These are phyloP conservation scores for Gnaphalium uliginosum DNA, from an alignment of 129 eudicot species.

Conservation along the genomic window DNA sequence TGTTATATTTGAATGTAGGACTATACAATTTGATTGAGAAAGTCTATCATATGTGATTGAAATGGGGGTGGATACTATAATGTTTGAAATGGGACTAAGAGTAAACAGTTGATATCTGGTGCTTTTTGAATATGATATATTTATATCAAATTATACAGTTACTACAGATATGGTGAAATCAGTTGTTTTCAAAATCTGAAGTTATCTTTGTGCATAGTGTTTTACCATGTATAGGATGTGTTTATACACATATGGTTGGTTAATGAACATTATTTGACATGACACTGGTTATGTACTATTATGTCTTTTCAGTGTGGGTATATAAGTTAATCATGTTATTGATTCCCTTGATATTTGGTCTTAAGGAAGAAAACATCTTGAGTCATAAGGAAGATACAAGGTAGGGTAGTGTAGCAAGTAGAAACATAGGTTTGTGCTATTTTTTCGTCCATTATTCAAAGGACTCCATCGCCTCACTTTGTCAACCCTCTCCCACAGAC, in stretches of 20 bases:
- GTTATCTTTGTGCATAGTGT: neutral
- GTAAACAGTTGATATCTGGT: neutral
- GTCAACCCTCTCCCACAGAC: neutral
- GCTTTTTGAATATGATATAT: neutral
- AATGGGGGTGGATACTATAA: neutral
- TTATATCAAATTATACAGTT: neutral
- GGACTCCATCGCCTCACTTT: neutral
- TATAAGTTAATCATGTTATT: neutral
- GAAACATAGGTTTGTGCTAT: neutral
- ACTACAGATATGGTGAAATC: neutral
- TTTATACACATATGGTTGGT: neutral
- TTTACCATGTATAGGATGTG: neutral
- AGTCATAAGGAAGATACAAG: neutral
- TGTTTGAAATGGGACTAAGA: neutral
- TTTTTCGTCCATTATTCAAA: neutral
- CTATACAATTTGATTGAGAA: neutral
- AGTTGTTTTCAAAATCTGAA: neutral
- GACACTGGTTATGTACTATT: neutral
- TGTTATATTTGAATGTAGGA: neutral
- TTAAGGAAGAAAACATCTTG: constrained; percentile 1
- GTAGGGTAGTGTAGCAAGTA: neutral
- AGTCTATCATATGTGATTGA: neutral
- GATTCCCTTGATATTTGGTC: neutral
- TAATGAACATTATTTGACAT: neutral
- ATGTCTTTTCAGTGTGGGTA: neutral